phyloP scores from a whole-genome alignment of 768 basidiomycete genomes.

The Chalciporus piperatus region DNA sequence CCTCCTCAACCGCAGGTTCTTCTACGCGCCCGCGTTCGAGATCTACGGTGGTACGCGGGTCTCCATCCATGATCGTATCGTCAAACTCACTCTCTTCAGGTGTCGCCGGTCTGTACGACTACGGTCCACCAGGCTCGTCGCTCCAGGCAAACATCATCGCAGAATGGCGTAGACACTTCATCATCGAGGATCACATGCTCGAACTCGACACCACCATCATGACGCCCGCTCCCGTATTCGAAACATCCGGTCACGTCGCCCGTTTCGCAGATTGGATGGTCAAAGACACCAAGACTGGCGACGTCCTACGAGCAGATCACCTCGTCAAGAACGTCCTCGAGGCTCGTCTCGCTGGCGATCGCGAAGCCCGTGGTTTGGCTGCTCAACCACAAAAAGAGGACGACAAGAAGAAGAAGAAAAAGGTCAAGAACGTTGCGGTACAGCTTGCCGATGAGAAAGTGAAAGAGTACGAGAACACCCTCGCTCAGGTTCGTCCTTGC shows the following conservation, averaged over 20 bases:
- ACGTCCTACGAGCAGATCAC: conserved; percentile 95
- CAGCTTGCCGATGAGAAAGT: conserved; percentile 73
- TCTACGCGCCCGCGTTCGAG: conserved; percentile 97
- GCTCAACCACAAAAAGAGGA: conserved; percentile 64
- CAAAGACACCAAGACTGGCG: conserved; percentile 91
- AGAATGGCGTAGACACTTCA: conserved; percentile 97
- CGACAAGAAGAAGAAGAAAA: conserved; percentile 59
- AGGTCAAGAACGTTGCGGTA: conserved; percentile 63
- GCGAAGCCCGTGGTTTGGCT: conserved; percentile 79
- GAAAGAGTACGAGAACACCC: conserved; percentile 71
- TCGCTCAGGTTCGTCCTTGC: conserved; percentile 76
- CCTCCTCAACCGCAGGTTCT: conserved; percentile 86
- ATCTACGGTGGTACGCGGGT: conserved; percentile 85
- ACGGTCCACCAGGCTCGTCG: conserved; percentile 93
- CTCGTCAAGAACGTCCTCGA: conserved; percentile 91
- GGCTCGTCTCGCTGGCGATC: conserved; percentile 85
- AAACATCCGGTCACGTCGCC: conserved; percentile 96
- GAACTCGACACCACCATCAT: conserved; percentile 98
- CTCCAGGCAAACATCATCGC: conserved; percentile 95
- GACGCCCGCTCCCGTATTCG: conserved; percentile 92
- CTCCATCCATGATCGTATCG: neutral
- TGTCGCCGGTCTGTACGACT: conserved; percentile 96
- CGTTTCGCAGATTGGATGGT: conserved; percentile 99
- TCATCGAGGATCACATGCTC: conserved; percentile 97
- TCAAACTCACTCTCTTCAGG: conserved; percentile 44